phyloP scores from a whole-genome alignment of 1,284 basidiomycete species.

The Tylopilus orsonianus region DNA sequence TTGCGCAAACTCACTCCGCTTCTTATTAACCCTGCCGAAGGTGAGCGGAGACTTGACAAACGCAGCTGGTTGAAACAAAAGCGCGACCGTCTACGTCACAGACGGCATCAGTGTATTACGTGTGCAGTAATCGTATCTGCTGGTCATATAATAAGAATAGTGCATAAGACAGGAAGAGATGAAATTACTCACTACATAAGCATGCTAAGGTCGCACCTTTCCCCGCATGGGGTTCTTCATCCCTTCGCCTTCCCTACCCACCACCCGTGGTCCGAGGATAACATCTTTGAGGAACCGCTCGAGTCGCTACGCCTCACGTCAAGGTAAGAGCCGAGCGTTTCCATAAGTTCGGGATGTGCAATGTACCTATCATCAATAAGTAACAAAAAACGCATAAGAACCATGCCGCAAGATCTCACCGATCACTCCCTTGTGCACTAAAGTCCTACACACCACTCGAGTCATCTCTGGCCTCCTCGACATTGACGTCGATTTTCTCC shows the following conservation, averaged over 20 bases:
- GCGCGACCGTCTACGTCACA: not conserved
- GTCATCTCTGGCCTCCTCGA: conserved; percentile 62
- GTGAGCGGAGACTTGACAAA: not conserved
- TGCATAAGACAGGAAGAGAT: not conserved
- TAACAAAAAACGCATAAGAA: not conserved
- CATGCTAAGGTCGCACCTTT: conserved; percentile 20
- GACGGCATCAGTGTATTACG: conserved; percentile 1
- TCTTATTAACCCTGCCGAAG: not conserved
- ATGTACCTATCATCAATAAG: conserved; percentile 56
- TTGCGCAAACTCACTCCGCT: not conserved
- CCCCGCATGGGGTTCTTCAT: conserved; percentile 30
- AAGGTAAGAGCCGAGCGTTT: conserved; percentile 74
- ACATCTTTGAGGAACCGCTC: conserved; percentile 72
- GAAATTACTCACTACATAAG: conserved; percentile 3
- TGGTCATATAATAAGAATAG: conserved; percentile 4
- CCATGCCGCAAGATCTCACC: conserved; percentile 18
- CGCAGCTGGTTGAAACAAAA: not conserved
- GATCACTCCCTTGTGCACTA: conserved; percentile 46
- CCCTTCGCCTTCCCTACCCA: conserved; percentile 31
- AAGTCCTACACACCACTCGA: conserved; percentile 74
- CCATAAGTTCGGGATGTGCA: conserved; percentile 76
- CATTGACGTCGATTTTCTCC: conserved; percentile 53
- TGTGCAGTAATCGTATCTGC: not conserved
- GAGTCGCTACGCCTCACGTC: conserved; percentile 75
- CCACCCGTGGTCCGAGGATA: conserved; percentile 45